Percentiles rank a stretch among this genome's conserved stretches.
phyloP scores from a whole-genome alignment of 106 monocot species.

The Posidonia australis region DNA sequence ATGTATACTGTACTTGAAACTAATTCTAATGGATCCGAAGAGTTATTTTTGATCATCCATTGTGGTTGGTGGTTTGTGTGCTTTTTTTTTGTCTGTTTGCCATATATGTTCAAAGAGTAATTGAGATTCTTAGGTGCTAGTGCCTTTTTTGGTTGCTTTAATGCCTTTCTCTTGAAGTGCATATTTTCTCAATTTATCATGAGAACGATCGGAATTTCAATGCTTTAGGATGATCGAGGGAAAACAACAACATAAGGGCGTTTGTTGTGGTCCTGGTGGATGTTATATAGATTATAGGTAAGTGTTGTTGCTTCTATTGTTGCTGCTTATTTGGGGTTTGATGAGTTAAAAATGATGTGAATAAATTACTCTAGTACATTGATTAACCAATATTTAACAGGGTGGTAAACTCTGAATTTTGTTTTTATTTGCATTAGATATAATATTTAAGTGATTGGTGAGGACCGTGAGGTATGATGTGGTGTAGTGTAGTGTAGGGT shows the following conservation, averaged over 20 bases:
- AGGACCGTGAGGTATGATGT: neutral
- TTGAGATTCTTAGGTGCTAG: neutral
- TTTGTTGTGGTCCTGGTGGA: neutral
- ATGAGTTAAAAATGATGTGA: no score
- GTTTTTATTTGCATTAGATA: neutral
- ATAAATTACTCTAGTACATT: no score
- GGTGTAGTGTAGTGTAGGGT: no score
- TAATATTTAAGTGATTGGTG: no score
- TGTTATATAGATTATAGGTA: no score
- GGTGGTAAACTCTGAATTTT: neutral
- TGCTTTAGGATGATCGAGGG: no score
- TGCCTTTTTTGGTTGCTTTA: neutral
- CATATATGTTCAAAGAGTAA: neutral
- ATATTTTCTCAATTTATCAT: no score
- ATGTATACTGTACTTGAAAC: neutral
- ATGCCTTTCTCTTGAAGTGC: no score
- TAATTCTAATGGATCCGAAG: neutral
- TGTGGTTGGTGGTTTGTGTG: neutral
- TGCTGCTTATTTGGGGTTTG: neutral
- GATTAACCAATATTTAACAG: neutral
- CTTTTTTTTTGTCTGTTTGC: no score
- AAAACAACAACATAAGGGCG: neutral
- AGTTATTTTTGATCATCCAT: neutral
- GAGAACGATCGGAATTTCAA: no score
- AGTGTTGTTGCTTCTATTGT: neutral